phyloP scores from a whole-genome alignment of 2,329 filamentous ascomycete genomes.

The Monosporascus sp. region DNA sequence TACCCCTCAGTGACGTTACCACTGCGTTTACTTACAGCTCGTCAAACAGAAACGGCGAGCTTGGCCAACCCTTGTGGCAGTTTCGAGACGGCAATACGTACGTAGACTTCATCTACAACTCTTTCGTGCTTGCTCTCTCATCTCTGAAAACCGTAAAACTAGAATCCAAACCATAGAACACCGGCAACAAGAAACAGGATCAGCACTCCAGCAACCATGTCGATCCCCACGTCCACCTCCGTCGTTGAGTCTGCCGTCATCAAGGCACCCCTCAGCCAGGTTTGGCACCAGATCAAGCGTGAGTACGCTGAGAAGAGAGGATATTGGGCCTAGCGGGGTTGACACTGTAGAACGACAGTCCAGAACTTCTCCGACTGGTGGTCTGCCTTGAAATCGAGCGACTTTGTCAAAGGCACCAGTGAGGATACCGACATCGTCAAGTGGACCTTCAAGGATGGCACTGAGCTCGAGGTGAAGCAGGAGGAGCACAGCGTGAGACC shows the following conservation, averaged over 20 bases:
- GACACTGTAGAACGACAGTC: constrained; percentile 27
- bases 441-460: constrained; percentile 68
- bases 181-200: constrained; percentile 5
- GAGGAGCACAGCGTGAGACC: constrained; percentile 63
- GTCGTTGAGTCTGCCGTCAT: constrained; percentile 65
- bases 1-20: constrained; percentile 19
- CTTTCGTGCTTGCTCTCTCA: background rate
- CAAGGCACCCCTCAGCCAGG: constrained; percentile 57
- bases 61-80: background rate
- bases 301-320: constrained; percentile 5
- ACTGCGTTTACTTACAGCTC: constrained; percentile 16
- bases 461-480: constrained; percentile 66
- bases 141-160: too few relatives aligned
- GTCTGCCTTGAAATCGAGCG: constrained; percentile 55
- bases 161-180: too few relatives aligned
- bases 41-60: constrained; percentile 12
- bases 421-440: constrained; percentile 63
- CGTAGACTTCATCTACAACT: background rate
- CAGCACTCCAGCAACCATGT: constrained; percentile 25
- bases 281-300: constrained; percentile 71
- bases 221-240: constrained; percentile 61
- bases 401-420: constrained; percentile 57
- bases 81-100: background rate
- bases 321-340: background rate
- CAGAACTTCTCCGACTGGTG: constrained; percentile 65